phyloP scores from a whole-genome alignment of 352 stramenopile species.

The Phytopythium cucurbitacearum region DNA sequence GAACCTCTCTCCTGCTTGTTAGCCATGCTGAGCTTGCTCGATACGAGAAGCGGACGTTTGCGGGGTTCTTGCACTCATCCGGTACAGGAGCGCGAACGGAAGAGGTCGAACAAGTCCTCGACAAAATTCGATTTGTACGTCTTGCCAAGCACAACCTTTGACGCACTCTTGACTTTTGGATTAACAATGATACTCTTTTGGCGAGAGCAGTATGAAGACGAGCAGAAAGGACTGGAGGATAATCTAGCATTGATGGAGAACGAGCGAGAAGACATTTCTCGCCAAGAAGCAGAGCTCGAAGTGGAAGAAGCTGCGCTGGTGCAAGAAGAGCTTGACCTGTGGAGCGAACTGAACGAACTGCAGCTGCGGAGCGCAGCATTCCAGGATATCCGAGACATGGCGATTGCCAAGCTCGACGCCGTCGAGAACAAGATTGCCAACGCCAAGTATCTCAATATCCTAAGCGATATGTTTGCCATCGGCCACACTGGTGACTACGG shows the following conservation, averaged over 20 bases:
- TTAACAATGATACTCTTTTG: conserved; percentile 3
- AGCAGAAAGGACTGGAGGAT: conserved; percentile 48
- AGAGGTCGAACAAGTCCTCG: conserved; percentile 58
- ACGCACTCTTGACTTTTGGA: neutral
- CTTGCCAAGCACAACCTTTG: neutral
- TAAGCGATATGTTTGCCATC: conserved; percentile 79
- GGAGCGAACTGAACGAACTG: conserved; percentile 50
- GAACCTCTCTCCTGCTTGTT: neutral
- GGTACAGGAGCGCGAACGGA: conserved; percentile 40
- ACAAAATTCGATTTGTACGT: conserved; percentile 73
- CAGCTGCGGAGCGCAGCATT: conserved; percentile 48
- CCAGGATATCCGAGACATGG: conserved; percentile 48
- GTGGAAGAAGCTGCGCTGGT: conserved; percentile 41
- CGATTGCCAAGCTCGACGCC: conserved; percentile 44
- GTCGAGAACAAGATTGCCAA: conserved; percentile 41
- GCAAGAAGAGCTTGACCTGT: conserved; percentile 52
- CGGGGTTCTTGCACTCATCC: conserved; percentile 51
- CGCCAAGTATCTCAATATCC: conserved; percentile 53
- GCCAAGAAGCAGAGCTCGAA: conserved; percentile 45
- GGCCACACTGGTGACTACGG: conserved; percentile 66
- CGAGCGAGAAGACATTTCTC: conserved; percentile 44
- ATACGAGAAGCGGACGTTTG: conserved; percentile 67
- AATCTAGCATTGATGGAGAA: conserved; percentile 69
- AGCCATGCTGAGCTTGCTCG: conserved; percentile 66
- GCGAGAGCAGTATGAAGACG: conserved; percentile 56